Evolutionary conservation across 805 yeast species (phyloP).

Genomic region (Kodamaea nitidulidarum): DNA sequence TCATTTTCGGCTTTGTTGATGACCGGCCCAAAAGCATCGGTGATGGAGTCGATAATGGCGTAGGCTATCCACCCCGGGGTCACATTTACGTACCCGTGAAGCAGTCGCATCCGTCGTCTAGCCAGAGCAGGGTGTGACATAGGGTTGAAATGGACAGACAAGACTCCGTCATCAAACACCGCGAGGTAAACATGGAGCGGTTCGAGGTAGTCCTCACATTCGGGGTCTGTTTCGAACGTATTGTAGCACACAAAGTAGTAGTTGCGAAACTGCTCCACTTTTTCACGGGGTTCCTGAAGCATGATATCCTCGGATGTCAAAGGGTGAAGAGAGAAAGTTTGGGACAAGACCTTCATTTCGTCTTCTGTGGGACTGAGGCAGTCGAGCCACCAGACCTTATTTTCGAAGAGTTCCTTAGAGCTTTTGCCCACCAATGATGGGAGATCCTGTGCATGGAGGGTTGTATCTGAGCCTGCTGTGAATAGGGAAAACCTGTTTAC

Average conservation of each 20-base stretch:
- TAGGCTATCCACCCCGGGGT: constrained; percentile 81
- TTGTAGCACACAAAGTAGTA: constrained; percentile 21
- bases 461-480: constrained; percentile 76
- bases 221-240: constrained; percentile 29
- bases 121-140: constrained; percentile 63
- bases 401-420: constrained; percentile 58
- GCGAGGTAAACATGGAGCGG: constrained; percentile 72
- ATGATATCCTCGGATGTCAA: constrained; percentile 22
- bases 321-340: constrained; percentile 20
- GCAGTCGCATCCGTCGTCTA: constrained; percentile 75
- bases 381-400: constrained; percentile 75
- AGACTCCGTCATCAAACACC: constrained; percentile 56
- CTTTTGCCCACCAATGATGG: constrained; percentile 69
- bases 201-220: constrained; percentile 77
- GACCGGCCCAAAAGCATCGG: constrained; percentile 81
- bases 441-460: constrained; percentile 84
- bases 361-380: constrained; percentile 20
- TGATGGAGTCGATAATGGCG: constrained; percentile 78
- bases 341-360: constrained; percentile 19
- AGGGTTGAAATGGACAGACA: constrained; percentile 58
- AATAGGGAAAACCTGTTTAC: constrained; percentile 66
- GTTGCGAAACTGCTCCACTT: constrained; percentile 19
- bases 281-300: constrained; percentile 21
- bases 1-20: constrained; percentile 74
- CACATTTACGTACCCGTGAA: constrained; percentile 58